Evolutionary conservation across 78 protist genomes (phyloP).

Genomic region (Speleostelium caveatum): DNA sequence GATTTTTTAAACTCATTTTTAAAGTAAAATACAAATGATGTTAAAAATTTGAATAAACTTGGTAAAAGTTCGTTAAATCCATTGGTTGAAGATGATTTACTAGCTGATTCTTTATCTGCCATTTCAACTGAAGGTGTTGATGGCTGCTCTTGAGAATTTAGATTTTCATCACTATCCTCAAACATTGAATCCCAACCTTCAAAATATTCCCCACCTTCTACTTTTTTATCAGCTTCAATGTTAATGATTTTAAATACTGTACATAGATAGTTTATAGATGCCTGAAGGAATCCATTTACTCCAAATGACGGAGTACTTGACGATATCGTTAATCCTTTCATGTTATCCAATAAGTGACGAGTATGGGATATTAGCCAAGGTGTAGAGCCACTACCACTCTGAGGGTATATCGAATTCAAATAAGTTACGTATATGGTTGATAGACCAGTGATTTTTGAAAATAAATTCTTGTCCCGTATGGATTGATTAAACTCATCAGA

Average conservation of each 20-base stretch:
- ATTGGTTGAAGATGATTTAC: neutral
- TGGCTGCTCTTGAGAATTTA: neutral
- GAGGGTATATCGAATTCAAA: no score
- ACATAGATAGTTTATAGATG: neutral
- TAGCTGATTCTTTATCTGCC: neutral
- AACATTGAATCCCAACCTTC: constrained; percentile 53
- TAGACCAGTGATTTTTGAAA: no score
- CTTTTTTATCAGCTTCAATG: no score
- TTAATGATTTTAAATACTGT: constrained; percentile 22
- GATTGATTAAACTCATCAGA: neutral
- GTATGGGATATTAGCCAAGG: no score
- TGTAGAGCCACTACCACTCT: no score
- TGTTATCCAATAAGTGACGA: no score
- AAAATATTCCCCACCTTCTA: constrained; percentile 15
- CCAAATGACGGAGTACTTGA: no score
- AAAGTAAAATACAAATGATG: neutral
- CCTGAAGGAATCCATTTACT: constrained; percentile 14
- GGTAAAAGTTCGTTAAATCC: constrained; percentile 2
- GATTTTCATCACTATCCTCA: constrained; percentile 14
- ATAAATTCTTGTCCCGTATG: no score
- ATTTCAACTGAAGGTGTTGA: neutral
- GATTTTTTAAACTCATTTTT: constrained; percentile 3
- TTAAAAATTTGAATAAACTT: neutral
- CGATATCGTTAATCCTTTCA: constrained; percentile 21
- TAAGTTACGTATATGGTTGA: no score